Base-by-base conservation (phyloP, 768 basidiomycete genomes). In the Hydnum rufescens region DNA sequence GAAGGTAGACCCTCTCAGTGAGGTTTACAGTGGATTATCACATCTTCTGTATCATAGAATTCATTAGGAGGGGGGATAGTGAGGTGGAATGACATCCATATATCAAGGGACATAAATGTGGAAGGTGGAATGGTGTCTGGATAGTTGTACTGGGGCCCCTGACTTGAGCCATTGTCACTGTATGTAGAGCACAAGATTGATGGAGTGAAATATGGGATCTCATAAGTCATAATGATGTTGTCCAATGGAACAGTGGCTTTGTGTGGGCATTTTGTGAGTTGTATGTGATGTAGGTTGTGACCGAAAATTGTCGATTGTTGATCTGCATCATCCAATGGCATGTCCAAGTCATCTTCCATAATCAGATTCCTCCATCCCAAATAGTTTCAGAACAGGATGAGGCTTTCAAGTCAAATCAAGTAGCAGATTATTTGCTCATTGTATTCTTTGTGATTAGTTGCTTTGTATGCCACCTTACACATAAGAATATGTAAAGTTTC, bases 391-490 rank as follows among this genome's bases (percentile, higher is more conserved):
- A 26, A 30, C 32, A 39, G 19, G 23, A 25, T n/a, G 6, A 25
- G 4, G 53, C 29, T 30, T 53, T 56, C 16, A 42, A 22, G 23
- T 42, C n/a, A 28, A 49, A 55, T 3, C 36, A 39, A 39, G 36
- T 39, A 39, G 36, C 22, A 13, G 36, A 39, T 39, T 13, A 39
- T 39, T 22, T 39, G 36, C 22, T 39, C 36, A 39, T 22, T 22
- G 22, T 39, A 39, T 39, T 39, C 36, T 13, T 39, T 13, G 36
- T 22, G 36, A 22, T 39, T 39, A 39, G 36, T 39, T 13, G 36
- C 36, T 13, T 22, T 1, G 36, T 39, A 39, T 13, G 36, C 13
- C 13, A 13, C 36, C 22, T 39, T 39, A 22, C 36, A 39, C 36
- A 39, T 39, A 13, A 13, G 13, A 13, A 39, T 39, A 39, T 39